These are phyloP conservation scores for Starmera caribaea DNA, from an alignment of 805 yeast species.

Conservation along the genomic window DNA sequence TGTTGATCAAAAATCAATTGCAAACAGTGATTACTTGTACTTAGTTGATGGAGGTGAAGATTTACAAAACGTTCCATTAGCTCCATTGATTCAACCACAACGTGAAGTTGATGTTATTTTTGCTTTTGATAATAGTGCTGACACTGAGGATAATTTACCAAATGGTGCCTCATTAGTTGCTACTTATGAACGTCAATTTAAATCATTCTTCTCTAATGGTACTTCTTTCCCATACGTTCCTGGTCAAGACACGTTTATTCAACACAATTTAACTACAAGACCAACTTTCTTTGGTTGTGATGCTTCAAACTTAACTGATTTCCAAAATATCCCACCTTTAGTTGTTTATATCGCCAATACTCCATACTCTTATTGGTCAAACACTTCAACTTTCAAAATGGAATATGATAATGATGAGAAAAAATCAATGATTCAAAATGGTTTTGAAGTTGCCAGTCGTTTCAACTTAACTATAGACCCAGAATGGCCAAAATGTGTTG, in stretches of 20 bases:
- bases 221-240: constrained; percentile 79
- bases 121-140: constrained; percentile 62
- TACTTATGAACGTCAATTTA: constrained; percentile 53
- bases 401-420: constrained; percentile 50
- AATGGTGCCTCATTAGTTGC: constrained; percentile 49
- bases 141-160: constrained; percentile 54
- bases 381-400: constrained; percentile 66
- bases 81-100: constrained; percentile 50
- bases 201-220: constrained; percentile 36
- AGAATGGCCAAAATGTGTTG: constrained; percentile 66
- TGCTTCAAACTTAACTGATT: constrained; percentile 46
- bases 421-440: constrained; percentile 55
- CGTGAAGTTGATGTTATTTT: constrained; percentile 55
- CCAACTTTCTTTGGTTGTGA: constrained; percentile 86
- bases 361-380: constrained; percentile 54
- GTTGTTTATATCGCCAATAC: constrained; percentile 71
- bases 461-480: constrained; percentile 57
- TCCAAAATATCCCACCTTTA: constrained; percentile 56
- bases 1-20: constrained; percentile 28
- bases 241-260: constrained; percentile 48
- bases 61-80: constrained; percentile 50
- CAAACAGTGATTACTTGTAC: constrained; percentile 32
- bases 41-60: constrained; percentile 73
- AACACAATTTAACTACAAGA: constrained; percentile 48
- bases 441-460: constrained; percentile 61